phyloP scores from a whole-genome alignment of 768 basidiomycete species.

The Rhodotorula paludigena region DNA sequence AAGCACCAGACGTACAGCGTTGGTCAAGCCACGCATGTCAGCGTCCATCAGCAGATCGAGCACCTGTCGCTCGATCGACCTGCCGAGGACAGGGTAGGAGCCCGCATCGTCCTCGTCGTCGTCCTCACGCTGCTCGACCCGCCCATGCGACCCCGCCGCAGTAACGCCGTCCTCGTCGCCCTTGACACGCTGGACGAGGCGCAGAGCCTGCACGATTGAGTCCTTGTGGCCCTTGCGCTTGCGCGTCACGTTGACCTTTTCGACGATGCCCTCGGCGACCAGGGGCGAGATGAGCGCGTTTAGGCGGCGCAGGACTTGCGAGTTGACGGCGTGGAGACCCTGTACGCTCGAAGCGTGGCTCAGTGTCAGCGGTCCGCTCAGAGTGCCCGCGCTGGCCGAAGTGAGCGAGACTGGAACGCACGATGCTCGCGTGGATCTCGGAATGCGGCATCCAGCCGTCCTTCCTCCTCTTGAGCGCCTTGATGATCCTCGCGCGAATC shows the following conservation, averaged over 20 bases:
- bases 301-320: slow-evolving; percentile 73
- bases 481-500: slow-evolving; percentile 65
- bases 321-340: slow-evolving; percentile 58
- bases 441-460: slow-evolving; percentile 67
- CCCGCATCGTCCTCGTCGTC: slow-evolving; percentile 11
- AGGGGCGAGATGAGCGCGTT: slow-evolving; percentile 67
- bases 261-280: slow-evolving; percentile 64
- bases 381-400: too few relatives aligned
- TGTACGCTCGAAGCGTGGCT: too few relatives aligned
- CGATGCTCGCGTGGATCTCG: slow-evolving; percentile 72
- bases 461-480: slow-evolving; percentile 64
- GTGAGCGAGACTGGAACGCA: slow-evolving; percentile 47
- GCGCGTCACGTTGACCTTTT: slow-evolving; percentile 68
- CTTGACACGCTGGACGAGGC: slow-evolving; percentile 45
- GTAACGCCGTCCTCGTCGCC: slow-evolving; percentile 46
- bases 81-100: slow-evolving; percentile 48
- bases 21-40: slow-evolving; percentile 51
- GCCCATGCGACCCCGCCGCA: not conserved
- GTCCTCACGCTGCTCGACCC: not conserved
- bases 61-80: slow-evolving; percentile 73
- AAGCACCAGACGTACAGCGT: slow-evolving; percentile 2
- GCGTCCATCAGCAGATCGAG: slow-evolving; percentile 66
- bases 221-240: slow-evolving; percentile 33
- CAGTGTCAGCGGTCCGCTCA: too few relatives aligned
- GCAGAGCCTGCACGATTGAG: not conserved